Conservation (phyloP, 2,329 filamentous ascomycete genomes). For the Ophiocordyceps camponoti-floridani region DNA sequence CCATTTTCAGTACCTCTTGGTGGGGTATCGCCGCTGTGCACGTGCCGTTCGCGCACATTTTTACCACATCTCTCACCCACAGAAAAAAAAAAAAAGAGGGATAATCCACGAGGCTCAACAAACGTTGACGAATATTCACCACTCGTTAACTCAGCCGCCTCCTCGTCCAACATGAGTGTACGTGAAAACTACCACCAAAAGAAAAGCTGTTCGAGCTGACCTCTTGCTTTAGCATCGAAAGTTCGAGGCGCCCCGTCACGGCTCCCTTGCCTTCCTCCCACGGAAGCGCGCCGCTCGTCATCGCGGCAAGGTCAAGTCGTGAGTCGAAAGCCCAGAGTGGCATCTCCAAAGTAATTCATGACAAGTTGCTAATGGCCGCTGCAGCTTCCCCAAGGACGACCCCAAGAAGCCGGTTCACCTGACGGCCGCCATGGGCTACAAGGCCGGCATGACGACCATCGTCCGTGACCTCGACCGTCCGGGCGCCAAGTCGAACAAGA, state of each 20-base stretch:
- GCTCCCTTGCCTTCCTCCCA: constrained; percentile 74
- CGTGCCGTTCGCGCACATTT: neutral
- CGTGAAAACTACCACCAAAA: constrained; percentile 6
- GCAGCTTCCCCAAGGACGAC: constrained; percentile 99
- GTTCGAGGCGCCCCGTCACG: constrained; percentile 82
- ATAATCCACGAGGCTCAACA: constrained; percentile 11
- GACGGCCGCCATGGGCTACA: constrained; percentile 97
- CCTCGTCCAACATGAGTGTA: constrained; percentile 21
- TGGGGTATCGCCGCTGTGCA: neutral
- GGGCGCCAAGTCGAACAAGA: constrained; percentile 99
- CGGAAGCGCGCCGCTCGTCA: constrained; percentile 88
- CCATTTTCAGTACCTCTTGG: too few relatives aligned
- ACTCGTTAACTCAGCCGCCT: constrained; percentile 16
- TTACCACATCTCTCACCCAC: constrained; percentile 11
- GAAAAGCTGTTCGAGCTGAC: neutral
- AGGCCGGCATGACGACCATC: constrained; percentile 99
- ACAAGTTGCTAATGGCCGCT: too few relatives aligned
- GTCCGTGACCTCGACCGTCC: constrained; percentile 98
- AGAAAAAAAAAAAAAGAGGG: neutral
- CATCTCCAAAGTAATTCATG: too few relatives aligned
- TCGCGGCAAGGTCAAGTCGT: constrained; percentile 97
- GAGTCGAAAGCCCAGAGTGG: constrained; percentile 23
- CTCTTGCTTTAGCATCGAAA: constrained; percentile 27
- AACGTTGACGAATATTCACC: constrained; percentile 15
- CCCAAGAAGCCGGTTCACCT: constrained; percentile 98